Base-by-base conservation (phyloP, 129 eudicot genomes). In the Flaveria sonorensis region DNA sequence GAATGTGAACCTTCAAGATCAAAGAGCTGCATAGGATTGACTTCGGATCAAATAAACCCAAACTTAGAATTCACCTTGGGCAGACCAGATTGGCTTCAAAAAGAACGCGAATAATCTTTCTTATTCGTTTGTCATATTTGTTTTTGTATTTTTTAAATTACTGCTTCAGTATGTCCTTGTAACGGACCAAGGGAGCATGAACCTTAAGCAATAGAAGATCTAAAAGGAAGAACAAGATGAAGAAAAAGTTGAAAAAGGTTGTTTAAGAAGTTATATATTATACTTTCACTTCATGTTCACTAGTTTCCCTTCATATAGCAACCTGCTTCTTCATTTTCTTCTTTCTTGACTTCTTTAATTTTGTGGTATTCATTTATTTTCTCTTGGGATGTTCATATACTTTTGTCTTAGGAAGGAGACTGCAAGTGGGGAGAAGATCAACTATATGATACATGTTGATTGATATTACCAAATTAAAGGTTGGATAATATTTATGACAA, bases 1-100 rank as follows among this genome's bases (percentile, higher is more conserved):
- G 97, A 86, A 79, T 77, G 84, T 59, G 87, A 86, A 18, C 70
- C 79, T 67, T 76, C 85, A 7, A 69, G 78, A 72, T 56, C 78
- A 43, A 91, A 81, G 77, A 76, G 84, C 77, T 84, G 75, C 80
- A 53, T 77, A 52, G 86, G 75, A 39, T 69, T 85, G 11, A 76
- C 50, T 82, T 40, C 83, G 77, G 87, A 78, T 60, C 80, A 76
- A 45, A 88, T 85, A 77, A 88, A 85, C 81, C 93, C 96, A 39
- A 84, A 89, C 86, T 74, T 90, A 85, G 93, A 90, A 75, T 90
- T 90, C 87, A 90, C 96, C 52, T 85, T 90, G 77, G 92, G 92
- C 77, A 84, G 93, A 84, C 88, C 93, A 56, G 91, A 84, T 63
- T 84, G 89, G 90, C 75, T 81, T 50, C 81, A 80, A 45, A 76